Evolutionary conservation across 495 filamentous ascomycete species (phyloP).

Genomic region (Thermochaetoides thermophila): DNA sequence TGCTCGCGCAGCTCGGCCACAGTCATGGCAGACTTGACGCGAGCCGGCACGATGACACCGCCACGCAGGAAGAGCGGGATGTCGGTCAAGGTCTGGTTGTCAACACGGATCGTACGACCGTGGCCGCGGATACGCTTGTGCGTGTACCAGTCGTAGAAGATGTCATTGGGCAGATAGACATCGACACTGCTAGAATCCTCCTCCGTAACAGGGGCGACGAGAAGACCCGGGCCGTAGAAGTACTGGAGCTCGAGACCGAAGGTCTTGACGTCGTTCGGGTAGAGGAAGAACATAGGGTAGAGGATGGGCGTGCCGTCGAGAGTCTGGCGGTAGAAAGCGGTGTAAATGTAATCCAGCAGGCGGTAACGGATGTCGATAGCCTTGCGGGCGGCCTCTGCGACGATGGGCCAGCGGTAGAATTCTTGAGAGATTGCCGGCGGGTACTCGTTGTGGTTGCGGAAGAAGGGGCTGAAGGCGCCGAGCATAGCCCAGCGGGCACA

Average conservation of each 20-base stretch:
- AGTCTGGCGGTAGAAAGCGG: constrained; percentile 49
- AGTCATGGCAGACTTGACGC: constrained; percentile 48
- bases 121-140: constrained; percentile 39
- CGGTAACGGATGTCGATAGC: constrained; percentile 63
- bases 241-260: constrained; percentile 43
- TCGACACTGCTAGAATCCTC: constrained; percentile 47
- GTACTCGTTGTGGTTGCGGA: constrained; percentile 57
- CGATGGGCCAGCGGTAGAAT: constrained; percentile 58
- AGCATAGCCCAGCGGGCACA: constrained; percentile 77
- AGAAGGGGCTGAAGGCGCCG: constrained; percentile 72
- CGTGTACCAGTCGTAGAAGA: constrained; percentile 70
- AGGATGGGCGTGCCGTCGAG: constrained; percentile 54
- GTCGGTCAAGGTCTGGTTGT: constrained; percentile 40
- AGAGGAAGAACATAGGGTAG: constrained; percentile 56
- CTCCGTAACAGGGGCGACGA: constrained; percentile 59
- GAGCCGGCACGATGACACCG: constrained; percentile 52
- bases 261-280: constrained; percentile 50
- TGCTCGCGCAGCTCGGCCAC: constrained; percentile 51
- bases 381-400: constrained; percentile 50
- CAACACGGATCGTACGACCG: constrained; percentile 37
- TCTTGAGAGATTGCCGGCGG: constrained; percentile 44
- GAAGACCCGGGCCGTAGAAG: constrained; percentile 51
- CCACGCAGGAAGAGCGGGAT: constrained; percentile 64
- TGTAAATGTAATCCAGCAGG: constrained; percentile 74
- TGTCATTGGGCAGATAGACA: constrained; percentile 58